These are phyloP conservation scores for Zygoascus sp. DNA, from an alignment of 1,139 yeast genomes.

Conservation along the genomic window DNA sequence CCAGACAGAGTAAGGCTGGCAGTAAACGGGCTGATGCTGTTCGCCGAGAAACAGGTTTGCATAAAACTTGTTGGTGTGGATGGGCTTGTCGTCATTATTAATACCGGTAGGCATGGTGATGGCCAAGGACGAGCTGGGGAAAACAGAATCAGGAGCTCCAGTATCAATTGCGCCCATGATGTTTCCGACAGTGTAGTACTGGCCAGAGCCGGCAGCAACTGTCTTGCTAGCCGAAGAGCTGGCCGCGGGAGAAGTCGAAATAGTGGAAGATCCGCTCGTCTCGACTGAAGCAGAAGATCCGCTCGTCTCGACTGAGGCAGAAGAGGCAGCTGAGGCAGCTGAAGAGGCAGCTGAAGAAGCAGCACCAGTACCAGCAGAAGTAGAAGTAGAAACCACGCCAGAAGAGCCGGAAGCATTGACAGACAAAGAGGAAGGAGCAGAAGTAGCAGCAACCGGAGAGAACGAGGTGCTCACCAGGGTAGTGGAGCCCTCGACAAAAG, in stretches of 20 bases:
- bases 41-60: constrained; percentile 54
- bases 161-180: constrained; percentile 51
- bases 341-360: constrained; percentile 11
- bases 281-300: neutral
- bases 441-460: neutral
- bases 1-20: constrained; percentile 63
- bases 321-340: constrained; percentile 1
- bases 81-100: constrained; percentile 37
- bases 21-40: constrained; percentile 41
- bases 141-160: constrained; percentile 46
- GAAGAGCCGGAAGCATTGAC: constrained; percentile 12
- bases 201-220: constrained; percentile 19
- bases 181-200: constrained; percentile 33
- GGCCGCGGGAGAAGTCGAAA: neutral
- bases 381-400: neutral
- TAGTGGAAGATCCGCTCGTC: neutral
- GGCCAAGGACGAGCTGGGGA: constrained; percentile 46
- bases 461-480: neutral
- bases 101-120: constrained; percentile 48
- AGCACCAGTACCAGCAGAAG: neutral
- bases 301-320: constrained; percentile 7
- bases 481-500: neutral
- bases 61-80: constrained; percentile 69
- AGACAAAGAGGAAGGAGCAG: neutral
- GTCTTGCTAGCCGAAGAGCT: constrained; percentile 15